Evolutionary conservation across 1,284 basidiomycete genomes (phyloP).

Genomic region (Leccinum huronense): DNA sequence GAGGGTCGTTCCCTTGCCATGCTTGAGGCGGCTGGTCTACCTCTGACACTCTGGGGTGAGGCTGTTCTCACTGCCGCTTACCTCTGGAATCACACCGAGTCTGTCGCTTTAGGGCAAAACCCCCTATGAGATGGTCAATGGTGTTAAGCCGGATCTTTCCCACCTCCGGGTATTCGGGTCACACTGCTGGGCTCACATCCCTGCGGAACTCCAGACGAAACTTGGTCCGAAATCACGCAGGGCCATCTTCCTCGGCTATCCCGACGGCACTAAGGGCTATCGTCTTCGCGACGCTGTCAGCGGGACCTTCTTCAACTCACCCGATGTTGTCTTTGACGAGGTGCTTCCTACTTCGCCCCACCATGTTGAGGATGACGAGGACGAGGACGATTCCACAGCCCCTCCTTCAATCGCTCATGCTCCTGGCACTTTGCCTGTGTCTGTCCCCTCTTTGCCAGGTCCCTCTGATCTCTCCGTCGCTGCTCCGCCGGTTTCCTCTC

Average conservation of each 20-base stretch:
- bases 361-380: background rate
- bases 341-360: background rate
- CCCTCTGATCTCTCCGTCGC: background rate
- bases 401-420: too few species aligned
- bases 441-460: background rate
- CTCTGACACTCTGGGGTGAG: background rate
- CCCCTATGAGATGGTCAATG: background rate
- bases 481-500: background rate
- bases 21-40: background rate
- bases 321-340: background rate
- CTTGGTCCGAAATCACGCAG: background rate
- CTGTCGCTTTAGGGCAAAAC: background rate
- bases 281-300: background rate
- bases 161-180: background rate
- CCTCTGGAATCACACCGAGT: background rate
- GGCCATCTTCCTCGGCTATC: background rate
- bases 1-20: background rate
- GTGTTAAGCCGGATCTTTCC: background rate
- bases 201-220: background rate
- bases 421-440: background rate
- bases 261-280: background rate
- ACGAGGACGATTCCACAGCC: background rate
- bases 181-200: conserved; percentile 2
- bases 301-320: background rate
- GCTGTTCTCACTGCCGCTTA: background rate